A percentile compares a stretch with the other conserved stretches of the same genome.
Conservation (phyloP, 2,329 filamentous ascomycete species). For the Chaetomiaceae sp. region DNA sequence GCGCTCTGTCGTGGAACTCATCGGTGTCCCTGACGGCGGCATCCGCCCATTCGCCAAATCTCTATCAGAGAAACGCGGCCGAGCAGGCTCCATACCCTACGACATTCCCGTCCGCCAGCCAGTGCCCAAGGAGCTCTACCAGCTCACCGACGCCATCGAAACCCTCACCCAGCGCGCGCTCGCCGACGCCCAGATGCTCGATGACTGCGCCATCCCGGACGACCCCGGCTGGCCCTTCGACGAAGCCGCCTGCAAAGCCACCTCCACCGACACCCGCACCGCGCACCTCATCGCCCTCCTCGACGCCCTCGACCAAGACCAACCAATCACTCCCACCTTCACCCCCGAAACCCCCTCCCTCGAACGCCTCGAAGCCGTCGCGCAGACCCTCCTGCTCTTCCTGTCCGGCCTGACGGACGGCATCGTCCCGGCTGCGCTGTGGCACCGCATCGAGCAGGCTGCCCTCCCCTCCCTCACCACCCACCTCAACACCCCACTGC, state of each 20-base stretch:
- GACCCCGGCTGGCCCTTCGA: slow-evolving; percentile 58
- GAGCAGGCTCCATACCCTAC: slow-evolving; percentile 45
- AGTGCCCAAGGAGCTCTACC: slow-evolving; percentile 82
- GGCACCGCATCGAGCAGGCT: slow-evolving; percentile 60
- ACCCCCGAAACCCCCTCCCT: slow-evolving; percentile 55
- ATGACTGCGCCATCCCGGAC: slow-evolving; percentile 44
- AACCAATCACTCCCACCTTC: slow-evolving; percentile 55
- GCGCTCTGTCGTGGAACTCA: slow-evolving; percentile 80
- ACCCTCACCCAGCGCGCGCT: slow-evolving; percentile 49
- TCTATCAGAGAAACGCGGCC: slow-evolving; percentile 28
- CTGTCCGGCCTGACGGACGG: slow-evolving; percentile 71
- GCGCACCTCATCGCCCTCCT: slow-evolving; percentile 37
- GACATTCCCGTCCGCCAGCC: slow-evolving; percentile 62
- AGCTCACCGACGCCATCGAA: slow-evolving; percentile 74
- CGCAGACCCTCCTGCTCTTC: slow-evolving; percentile 67
- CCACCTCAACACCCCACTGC: not conserved
- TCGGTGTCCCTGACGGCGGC: slow-evolving; percentile 76
- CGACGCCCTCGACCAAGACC: slow-evolving; percentile 68
- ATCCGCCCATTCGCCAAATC: slow-evolving; percentile 49
- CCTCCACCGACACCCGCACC: slow-evolving; percentile 26
- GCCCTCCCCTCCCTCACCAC: slow-evolving; percentile 21
- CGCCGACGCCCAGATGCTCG: slow-evolving; percentile 58
- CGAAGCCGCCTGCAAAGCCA: slow-evolving; percentile 29
- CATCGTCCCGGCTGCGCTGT: slow-evolving; percentile 64
- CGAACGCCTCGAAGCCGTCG: slow-evolving; percentile 67